Conservation (phyloP, 176 grass and related monocot genomes). For the Canna indica region DNA sequence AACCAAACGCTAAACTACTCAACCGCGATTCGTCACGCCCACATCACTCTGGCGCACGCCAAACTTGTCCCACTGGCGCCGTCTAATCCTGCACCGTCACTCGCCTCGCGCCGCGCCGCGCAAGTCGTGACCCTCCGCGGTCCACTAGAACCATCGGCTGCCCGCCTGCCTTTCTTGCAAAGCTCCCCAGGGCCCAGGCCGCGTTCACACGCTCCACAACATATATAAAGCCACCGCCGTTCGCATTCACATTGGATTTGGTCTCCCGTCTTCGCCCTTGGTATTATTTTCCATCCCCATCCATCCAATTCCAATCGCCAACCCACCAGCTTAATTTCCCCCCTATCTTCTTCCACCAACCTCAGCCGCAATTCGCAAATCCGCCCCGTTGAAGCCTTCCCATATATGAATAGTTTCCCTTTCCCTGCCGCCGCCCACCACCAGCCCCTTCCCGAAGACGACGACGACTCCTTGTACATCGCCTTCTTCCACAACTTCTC, state of each 20-base stretch:
- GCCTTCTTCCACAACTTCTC: slow-evolving; percentile 50
- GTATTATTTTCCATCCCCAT: not conserved
- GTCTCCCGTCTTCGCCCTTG: not conserved
- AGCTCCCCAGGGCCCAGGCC: no score
- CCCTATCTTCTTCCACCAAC: not conserved
- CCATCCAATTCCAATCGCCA: not conserved
- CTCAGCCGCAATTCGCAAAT: not conserved
- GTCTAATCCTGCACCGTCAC: not conserved
- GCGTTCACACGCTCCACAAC: no score
- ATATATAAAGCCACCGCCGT: no score
- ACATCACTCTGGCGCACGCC: not conserved
- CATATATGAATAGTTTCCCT: slow-evolving; percentile 4
- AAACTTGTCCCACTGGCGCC: not conserved
- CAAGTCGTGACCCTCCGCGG: no score
- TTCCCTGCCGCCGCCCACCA: not conserved
- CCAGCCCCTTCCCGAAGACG: slow-evolving; percentile 28
- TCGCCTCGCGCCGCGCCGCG: no score
- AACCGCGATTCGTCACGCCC: not conserved
- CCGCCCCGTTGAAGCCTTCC: not conserved
- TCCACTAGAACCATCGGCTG: no score
- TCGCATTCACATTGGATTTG: not conserved
- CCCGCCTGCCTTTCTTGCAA: no score
- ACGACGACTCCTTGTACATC: slow-evolving; percentile 69
- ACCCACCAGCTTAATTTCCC: not conserved
- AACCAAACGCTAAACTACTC: not conserved